Evolutionary conservation across 139 green algal species (phyloP).

Genomic region (Gonium pectorale): DNA sequence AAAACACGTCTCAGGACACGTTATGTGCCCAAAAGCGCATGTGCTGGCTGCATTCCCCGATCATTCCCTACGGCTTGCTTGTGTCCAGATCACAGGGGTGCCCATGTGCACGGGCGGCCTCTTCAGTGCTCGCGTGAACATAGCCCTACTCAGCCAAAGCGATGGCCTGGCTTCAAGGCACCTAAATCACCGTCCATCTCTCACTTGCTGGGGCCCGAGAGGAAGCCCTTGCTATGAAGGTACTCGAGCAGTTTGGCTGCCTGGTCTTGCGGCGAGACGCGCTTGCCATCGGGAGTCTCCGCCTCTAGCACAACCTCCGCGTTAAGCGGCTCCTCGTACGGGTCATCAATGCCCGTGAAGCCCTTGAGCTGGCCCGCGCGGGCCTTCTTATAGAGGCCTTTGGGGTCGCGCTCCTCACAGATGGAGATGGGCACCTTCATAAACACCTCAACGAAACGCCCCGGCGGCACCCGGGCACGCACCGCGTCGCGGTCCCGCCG

Average conservation of each 20-base stretch:
- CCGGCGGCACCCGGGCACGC: conserved; percentile 65
- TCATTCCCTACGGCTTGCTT: too few relatives aligned
- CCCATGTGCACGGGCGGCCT: too few relatives aligned
- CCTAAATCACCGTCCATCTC: too few relatives aligned
- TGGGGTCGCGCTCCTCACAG: conserved; percentile 94
- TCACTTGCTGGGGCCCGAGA: conserved; percentile 3
- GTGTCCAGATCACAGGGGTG: too few relatives aligned
- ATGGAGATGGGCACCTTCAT: conserved; percentile 93
- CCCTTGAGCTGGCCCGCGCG: conserved; percentile 91
- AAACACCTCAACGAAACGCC: conserved; percentile 91
- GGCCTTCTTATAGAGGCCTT: conserved; percentile 97
- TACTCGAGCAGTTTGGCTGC: conserved; percentile 75
- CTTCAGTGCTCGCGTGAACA: too few relatives aligned
- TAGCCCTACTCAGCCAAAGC: too few relatives aligned
- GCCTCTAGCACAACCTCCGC: conserved; percentile 88
- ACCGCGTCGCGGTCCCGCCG: conserved; percentile 77
- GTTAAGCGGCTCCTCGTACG: conserved; percentile 90
- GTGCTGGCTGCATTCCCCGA: too few relatives aligned
- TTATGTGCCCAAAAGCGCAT: too few relatives aligned
- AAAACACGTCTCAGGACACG: too few relatives aligned
- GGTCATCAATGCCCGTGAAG: conserved; percentile 94
- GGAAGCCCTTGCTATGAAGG: conserved; percentile 64
- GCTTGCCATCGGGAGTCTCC: conserved; percentile 67
- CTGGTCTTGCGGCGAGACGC: conserved; percentile 71
- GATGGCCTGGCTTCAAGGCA: too few relatives aligned